Evolutionary conservation across 1,284 basidiomycete genomes (phyloP), one percentile per base, ranked within the genome.

Genomic region (Moesziomyces antarcticus): DNA sequence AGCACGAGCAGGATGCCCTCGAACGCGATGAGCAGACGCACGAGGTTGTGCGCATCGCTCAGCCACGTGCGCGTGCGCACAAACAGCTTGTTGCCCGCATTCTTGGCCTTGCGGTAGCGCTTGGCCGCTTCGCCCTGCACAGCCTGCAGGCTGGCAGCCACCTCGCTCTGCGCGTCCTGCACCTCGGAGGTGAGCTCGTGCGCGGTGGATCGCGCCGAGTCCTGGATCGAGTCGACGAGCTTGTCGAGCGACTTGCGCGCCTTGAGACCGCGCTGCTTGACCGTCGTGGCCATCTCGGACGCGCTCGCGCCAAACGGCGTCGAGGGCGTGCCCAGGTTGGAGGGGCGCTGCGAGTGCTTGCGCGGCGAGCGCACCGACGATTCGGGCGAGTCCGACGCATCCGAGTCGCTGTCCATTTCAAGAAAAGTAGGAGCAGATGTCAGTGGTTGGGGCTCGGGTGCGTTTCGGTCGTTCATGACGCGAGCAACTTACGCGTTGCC

Each of bases 1-100:
- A 77, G 56, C 22, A 80, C 47, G 43, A 80, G 72, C 40, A 71
- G 16, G 33, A 69, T n/a, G n/a, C 62, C 75, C 64, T 80, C 78
- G 37, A 80, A 58, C 11, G 55, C 67, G 56, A 80, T 51, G 16
- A 80, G 60, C 30, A 74, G 52, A 20, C 62, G 66, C 16, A 70
- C 64, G 44, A 80, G 68, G 56, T 80, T 75, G 37, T 58, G 51
- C 20, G 76, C 57, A 65, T 80, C 75, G 62, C 68, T 75, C 51
- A 72, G 61, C 56, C 55, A 77, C 50, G 51, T 56, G 49, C 73
- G 69, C 18, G 72, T 59, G 35, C 56, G 58, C 8, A 67, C 61
- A 43, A 68, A 74, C 42, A 57, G 33, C 50, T 70, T 72, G 53
- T 64, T 46, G 40, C 62, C 63, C 3, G 65, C 30, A 52, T 71